Evolutionary conservation across 495 filamentous ascomycete species (phyloP), one percentile per base, ranked within the genome.

Genomic region (Podospora conica): DNA sequence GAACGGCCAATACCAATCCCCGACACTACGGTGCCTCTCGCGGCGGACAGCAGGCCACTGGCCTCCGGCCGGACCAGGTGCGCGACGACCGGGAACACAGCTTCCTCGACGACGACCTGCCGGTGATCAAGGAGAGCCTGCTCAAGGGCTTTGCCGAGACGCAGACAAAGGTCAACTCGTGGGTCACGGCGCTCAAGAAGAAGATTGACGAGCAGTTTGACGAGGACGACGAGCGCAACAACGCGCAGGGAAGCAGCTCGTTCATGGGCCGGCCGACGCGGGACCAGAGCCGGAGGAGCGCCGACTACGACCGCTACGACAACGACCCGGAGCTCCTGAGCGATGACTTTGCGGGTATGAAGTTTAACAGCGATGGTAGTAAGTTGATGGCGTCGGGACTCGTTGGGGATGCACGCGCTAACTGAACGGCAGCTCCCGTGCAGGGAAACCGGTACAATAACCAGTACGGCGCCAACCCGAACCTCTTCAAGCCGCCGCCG

Each of bases 41-140:
- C 12, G 67, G 70, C 20, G 73, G 78, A 65, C 78, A 84, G 76
- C 77, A 85, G 78, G 40, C 40, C 15, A 80, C 79, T 6, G 78
- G 78, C 18, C 67, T 69, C 24, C 15, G 74, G 56, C 81, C 77
- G 33, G 82, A 74, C 71, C 81, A 75, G 73, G 83, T 74, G 83
- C 86, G 69, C 81, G 88, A 70, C 80, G 80, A 82, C 33, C 75
- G 77, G 40, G 84, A 87, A 67, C 91, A 89, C 71, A 96, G 86
- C 79, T 97, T 97, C 73, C 87, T 98, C 74, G 94, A 98, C 75
- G 95, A 98, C 72, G 95, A 98, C 70, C 83, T 98, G 55, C 95
- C 95, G 3, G 88, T 93, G 58, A 97, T 98, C 75, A 89, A 88
- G 65, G 91, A 96, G 72, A 97, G 96, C 68, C 85, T 98, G 68